phyloP scores from a whole-genome alignment of 2,329 filamentous ascomycete genomes.

The Xylariaceae sp. region DNA sequence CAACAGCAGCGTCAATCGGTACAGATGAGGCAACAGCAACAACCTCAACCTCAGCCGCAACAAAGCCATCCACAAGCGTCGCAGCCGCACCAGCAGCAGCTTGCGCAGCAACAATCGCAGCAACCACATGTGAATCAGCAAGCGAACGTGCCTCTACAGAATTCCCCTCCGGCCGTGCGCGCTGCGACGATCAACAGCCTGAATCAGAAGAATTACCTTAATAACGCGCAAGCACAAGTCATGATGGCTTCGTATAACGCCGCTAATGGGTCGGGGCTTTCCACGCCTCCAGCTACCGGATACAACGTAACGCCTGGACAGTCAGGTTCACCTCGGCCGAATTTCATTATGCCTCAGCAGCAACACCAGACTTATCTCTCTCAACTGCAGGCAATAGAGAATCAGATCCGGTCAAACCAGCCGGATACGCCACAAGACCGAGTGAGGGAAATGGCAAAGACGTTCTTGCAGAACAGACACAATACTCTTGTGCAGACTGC shows the following conservation, averaged over 20 bases:
- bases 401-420: constrained; percentile 47
- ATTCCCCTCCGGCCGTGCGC: constrained; percentile 42
- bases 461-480: constrained; percentile 44
- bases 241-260: constrained; percentile 48
- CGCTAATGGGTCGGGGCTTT: constrained; percentile 40
- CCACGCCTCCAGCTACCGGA: constrained; percentile 40
- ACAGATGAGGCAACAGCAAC: constrained; percentile 39
- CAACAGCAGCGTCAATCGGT: constrained; percentile 57
- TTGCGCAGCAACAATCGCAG: constrained; percentile 17
- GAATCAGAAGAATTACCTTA: constrained; percentile 49
- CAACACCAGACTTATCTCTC: constrained; percentile 43
- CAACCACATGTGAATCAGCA: constrained; percentile 36
- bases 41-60: constrained; percentile 25
- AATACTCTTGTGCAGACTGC: constrained; percentile 40
- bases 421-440: constrained; percentile 47
- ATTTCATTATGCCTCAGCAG: constrained; percentile 38
- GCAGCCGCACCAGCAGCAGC: constrained; percentile 27
- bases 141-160: constrained; percentile 32
- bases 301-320: constrained; percentile 44
- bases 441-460: constrained; percentile 46
- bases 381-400: constrained; percentile 49
- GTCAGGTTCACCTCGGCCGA: constrained; percentile 42
- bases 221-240: constrained; percentile 48
- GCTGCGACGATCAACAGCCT: constrained; percentile 39
- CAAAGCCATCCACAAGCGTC: constrained; percentile 27